A percentile compares a stretch with the other conserved stretches of the same genome.
Conservation (phyloP, 768 basidiomycete species). For the Dendrothele bispora region DNA sequence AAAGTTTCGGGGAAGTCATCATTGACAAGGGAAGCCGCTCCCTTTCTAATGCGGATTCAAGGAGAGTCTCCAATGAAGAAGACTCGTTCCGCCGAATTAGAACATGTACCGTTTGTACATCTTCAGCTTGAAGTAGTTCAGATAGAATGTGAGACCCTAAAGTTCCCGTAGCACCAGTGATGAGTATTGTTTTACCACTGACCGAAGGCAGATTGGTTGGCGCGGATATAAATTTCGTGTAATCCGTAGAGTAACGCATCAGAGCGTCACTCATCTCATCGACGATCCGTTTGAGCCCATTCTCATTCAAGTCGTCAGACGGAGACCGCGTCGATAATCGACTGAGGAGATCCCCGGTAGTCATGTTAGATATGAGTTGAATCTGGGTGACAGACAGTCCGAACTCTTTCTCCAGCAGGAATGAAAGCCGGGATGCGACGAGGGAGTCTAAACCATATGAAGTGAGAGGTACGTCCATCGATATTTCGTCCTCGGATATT, state of each 20-base stretch:
- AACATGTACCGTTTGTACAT: neutral
- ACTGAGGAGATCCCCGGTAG: neutral
- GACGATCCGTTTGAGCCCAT: neutral
- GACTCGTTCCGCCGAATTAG: neutral
- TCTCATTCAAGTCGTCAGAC: neutral
- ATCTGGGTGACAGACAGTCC: neutral
- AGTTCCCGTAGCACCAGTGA: neutral
- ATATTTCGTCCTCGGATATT: slow-evolving; percentile 32
- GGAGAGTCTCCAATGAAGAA: neutral
- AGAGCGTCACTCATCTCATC: neutral
- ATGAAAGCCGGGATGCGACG: slow-evolving; percentile 35
- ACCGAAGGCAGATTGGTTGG: no score
- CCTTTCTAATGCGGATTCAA: neutral
- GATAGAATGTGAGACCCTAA: neutral
- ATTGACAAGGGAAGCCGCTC: neutral
- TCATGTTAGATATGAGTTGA: neutral
- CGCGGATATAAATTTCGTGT: neutral
- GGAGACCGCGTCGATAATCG: no score
- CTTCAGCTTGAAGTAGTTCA: neutral
- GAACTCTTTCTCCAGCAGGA: slow-evolving; percentile 19
- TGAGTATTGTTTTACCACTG: neutral
- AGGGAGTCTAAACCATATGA: slow-evolving; percentile 44
- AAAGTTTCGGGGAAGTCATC: neutral
- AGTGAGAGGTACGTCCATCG: slow-evolving; percentile 36
- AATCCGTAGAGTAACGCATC: neutral